Evolutionary conservation across 1,139 yeast genomes (phyloP).

Genomic region (Zygosaccharomyces pseudobailii): DNA sequence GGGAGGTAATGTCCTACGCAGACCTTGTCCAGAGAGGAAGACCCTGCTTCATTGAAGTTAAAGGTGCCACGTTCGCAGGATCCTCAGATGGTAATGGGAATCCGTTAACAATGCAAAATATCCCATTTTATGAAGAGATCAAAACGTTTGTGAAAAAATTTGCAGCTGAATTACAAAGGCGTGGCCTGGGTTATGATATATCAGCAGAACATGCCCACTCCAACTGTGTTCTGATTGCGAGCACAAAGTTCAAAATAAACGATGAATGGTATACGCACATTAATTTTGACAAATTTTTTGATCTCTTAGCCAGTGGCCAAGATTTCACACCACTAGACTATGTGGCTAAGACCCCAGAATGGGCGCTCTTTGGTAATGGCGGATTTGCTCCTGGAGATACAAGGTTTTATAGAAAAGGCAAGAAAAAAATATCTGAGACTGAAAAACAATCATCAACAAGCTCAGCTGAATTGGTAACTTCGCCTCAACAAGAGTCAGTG

Average conservation of each 20-base stretch:
- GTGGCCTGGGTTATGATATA: slow-evolving; percentile 69
- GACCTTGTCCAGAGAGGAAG: slow-evolving; percentile 76
- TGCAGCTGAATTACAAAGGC: slow-evolving; percentile 50
- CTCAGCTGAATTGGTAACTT: background rate
- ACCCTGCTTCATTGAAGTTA: slow-evolving; percentile 87
- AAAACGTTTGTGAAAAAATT: slow-evolving; percentile 64
- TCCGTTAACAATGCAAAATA: slow-evolving; percentile 90
- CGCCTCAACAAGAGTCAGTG: background rate
- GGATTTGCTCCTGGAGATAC: slow-evolving; percentile 89
- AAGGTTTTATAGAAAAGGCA: slow-evolving; percentile 62
- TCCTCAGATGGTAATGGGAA: slow-evolving; percentile 75
- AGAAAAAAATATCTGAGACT: slow-evolving; percentile 31
- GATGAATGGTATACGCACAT: slow-evolving; percentile 88
- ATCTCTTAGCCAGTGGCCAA: slow-evolving; percentile 57
- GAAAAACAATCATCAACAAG: background rate
- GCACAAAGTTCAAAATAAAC: slow-evolving; percentile 61
- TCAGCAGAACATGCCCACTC: slow-evolving; percentile 97
- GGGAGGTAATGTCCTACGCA: slow-evolving; percentile 78
- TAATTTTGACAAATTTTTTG: slow-evolving; percentile 72
- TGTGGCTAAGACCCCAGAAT: slow-evolving; percentile 71
- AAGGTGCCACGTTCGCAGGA: slow-evolving; percentile 94
- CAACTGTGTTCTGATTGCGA: slow-evolving; percentile 84
- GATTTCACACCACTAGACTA: slow-evolving; percentile 78
- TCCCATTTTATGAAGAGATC: slow-evolving; percentile 92
- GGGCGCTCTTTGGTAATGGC: slow-evolving; percentile 92